These are phyloP conservation scores for Kwoniella dendrophila DNA, from an alignment of 768 basidiomycete genomes.

Conservation along the genomic window DNA sequence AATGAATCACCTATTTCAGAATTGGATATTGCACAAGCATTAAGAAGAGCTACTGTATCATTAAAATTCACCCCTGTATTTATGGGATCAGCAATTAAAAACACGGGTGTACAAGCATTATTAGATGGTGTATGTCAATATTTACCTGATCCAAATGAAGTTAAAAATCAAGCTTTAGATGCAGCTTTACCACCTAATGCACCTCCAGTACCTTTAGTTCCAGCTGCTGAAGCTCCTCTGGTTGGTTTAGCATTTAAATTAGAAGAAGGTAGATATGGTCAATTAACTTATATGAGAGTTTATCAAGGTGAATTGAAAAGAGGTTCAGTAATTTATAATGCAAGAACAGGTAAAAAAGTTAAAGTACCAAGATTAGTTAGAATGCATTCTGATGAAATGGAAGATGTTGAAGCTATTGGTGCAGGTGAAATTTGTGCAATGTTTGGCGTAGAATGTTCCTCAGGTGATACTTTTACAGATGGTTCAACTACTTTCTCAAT, in stretches of 20 bases:
- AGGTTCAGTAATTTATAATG: conserved; percentile 82
- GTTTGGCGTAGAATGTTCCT: conserved; percentile 97
- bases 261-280: conserved; percentile 95
- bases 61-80: conserved; percentile 96
- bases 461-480: conserved; percentile 97
- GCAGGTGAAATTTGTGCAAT: conserved; percentile 99
- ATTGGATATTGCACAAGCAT: conserved; percentile 74
- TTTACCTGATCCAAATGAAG: conserved; percentile 83
- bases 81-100: conserved; percentile 95
- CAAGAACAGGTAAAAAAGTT: conserved; percentile 91
- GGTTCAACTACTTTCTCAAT: conserved; percentile 86
- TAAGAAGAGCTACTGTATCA: conserved; percentile 82
- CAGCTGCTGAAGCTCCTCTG: conserved; percentile 81
- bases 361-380: conserved; percentile 94
- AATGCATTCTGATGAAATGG: conserved; percentile 99
- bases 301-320: conserved; percentile 94
- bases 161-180: conserved; percentile 78
- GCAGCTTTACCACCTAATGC: conserved; percentile 62
- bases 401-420: conserved; percentile 92
- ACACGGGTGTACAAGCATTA: conserved; percentile 89
- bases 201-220: conserved; percentile 72
- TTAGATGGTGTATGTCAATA: conserved; percentile 95
- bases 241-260: conserved; percentile 97
- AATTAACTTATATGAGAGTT: conserved; percentile 96
- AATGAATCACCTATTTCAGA: conserved; percentile 76